phyloP scores from a whole-genome alignment of 495 filamentous ascomycete species.

The Podospora sp. region DNA sequence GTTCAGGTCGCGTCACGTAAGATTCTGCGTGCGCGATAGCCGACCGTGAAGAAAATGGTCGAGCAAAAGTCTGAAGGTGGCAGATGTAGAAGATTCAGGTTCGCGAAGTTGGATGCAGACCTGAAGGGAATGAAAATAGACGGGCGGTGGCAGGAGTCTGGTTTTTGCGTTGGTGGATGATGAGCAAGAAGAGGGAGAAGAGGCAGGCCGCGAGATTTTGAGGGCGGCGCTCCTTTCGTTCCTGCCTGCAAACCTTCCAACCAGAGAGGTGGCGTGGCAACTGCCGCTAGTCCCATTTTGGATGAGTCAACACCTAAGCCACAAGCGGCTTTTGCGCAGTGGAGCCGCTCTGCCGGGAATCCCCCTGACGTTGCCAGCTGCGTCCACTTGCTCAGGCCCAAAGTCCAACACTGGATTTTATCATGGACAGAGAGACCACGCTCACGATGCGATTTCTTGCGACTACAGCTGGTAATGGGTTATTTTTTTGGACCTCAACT shows the following conservation, averaged over 20 bases:
- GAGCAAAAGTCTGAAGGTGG: slow-evolving; percentile 14
- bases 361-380: background rate
- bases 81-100: slow-evolving; percentile 33
- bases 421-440: too few species aligned
- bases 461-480: too few species aligned
- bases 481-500: too few species aligned
- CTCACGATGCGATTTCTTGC: too few species aligned
- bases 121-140: slow-evolving; percentile 32
- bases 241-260: slow-evolving; percentile 20
- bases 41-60: slow-evolving; percentile 6
- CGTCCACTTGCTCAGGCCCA: background rate
- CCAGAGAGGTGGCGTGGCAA: slow-evolving; percentile 22
- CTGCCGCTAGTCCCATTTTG: slow-evolving; percentile 14
- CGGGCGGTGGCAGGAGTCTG: slow-evolving; percentile 23
- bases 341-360: background rate
- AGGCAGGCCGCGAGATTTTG: slow-evolving; percentile 33
- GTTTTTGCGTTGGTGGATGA: slow-evolving; percentile 23
- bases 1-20: slow-evolving; percentile 18
- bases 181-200: slow-evolving; percentile 26
- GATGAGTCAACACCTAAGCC: slow-evolving; percentile 19
- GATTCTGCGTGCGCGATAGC: slow-evolving; percentile 10
- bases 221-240: slow-evolving; percentile 12
- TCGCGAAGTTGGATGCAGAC: slow-evolving; percentile 50
- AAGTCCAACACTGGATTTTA: too few species aligned
- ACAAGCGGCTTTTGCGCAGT: background rate